Conservation (phyloP, 225 moss, liverwort and hornwort genomes). For the Thuidium tamariscinum region DNA sequence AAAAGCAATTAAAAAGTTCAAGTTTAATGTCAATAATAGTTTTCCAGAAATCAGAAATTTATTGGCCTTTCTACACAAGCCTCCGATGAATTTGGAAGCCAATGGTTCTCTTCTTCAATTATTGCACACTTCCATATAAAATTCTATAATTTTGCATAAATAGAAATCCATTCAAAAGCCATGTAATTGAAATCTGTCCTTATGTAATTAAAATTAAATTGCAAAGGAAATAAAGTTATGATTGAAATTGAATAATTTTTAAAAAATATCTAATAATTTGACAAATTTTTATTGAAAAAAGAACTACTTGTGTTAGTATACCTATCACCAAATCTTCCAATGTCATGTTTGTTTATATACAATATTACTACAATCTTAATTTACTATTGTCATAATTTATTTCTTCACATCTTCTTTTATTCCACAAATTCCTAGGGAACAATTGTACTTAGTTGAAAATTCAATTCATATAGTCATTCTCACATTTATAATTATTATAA, state of each 20-base stretch:
- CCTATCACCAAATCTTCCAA: background rate
- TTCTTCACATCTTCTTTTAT: accelerated
- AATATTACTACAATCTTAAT: accelerated
- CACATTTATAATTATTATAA: background rate
- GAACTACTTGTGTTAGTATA: accelerated
- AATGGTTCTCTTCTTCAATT: background rate
- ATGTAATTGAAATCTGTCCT: background rate
- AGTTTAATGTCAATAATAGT: background rate
- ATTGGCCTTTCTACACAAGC: accelerated
- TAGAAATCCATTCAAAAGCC: accelerated
- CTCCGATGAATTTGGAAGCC: accelerated
- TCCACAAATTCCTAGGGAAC: accelerated
- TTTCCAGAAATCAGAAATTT: accelerated
- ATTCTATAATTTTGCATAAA: background rate
- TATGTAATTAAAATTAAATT: background rate
- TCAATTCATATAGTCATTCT: background rate
- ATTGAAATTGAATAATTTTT: background rate
- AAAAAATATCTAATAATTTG: background rate
- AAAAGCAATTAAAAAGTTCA: too few relatives aligned
- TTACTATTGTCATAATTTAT: background rate
- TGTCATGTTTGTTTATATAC: background rate
- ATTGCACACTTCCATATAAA: accelerated
- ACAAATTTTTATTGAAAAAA: background rate
- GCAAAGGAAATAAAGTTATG: accelerated
- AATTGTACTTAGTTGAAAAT: background rate